These are phyloP conservation scores for Aspergillus diversus DNA, from an alignment of 495 filamentous ascomycete genomes.

Conservation along the genomic window DNA sequence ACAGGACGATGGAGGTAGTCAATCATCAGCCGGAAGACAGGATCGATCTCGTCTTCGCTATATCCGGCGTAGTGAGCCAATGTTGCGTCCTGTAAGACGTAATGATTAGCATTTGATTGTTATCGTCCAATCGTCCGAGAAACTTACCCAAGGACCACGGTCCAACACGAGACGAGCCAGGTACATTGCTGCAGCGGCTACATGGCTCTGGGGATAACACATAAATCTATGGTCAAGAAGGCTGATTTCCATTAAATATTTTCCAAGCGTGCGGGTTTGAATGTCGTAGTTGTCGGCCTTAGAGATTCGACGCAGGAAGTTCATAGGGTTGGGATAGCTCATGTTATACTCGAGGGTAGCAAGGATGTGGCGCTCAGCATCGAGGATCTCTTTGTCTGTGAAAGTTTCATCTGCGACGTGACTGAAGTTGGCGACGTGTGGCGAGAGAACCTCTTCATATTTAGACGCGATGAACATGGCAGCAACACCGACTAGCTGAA, in stretches of 20 bases:
- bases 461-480: slow-evolving; percentile 99
- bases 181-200: slow-evolving; percentile 94
- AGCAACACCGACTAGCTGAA: slow-evolving; percentile 95
- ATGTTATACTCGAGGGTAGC: slow-evolving; percentile 92
- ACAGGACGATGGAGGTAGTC: slow-evolving; percentile 91
- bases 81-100: slow-evolving; percentile 68
- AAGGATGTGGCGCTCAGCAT: slow-evolving; percentile 91
- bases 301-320: slow-evolving; percentile 96
- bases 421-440: slow-evolving; percentile 94
- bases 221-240: slow-evolving; percentile 93
- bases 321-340: slow-evolving; percentile 99
- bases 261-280: slow-evolving; percentile 92
- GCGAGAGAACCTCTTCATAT: slow-evolving; percentile 96
- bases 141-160: slow-evolving; percentile 84
- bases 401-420: slow-evolving; percentile 97
- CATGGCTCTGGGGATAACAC: slow-evolving; percentile 79
- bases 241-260: slow-evolving; percentile 98
- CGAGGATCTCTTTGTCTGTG: slow-evolving; percentile 93
- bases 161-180: slow-evolving; percentile 85
- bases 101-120: slow-evolving; percentile 27
- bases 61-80: slow-evolving; percentile 94
- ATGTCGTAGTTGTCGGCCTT: slow-evolving; percentile 99
- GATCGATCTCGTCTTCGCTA: slow-evolving; percentile 86
- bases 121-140: neutral
- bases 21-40: slow-evolving; percentile 91